Conservation (phyloP, 768 basidiomycete genomes). For the Boletus sp. region DNA sequence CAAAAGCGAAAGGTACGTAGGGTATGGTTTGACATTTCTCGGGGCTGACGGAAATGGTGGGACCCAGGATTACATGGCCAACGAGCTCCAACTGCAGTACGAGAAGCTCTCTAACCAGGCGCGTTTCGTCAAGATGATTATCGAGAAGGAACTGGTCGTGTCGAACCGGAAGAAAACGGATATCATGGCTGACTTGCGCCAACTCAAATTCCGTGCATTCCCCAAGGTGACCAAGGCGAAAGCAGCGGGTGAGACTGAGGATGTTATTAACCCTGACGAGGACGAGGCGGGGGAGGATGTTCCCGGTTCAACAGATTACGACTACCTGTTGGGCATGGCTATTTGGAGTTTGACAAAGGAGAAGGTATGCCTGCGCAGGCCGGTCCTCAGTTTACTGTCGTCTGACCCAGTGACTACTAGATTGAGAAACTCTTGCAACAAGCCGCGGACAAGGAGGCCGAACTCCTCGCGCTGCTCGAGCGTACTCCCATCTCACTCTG, state of each 20-base stretch:
- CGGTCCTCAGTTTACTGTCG: background rate
- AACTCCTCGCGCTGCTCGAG: slow-evolving; percentile 73
- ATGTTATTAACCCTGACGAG: slow-evolving; percentile 51
- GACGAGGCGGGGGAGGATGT: slow-evolving; percentile 40
- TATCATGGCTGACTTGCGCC: slow-evolving; percentile 79
- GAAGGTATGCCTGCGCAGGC: slow-evolving; percentile 49
- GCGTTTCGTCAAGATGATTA: slow-evolving; percentile 95
- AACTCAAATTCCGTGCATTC: slow-evolving; percentile 86
- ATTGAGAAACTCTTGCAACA: slow-evolving; percentile 82
- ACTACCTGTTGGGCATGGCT: slow-evolving; percentile 93
- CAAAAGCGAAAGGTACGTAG: slow-evolving; percentile 87
- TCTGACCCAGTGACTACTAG: slow-evolving; percentile 36
- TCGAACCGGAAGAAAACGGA: slow-evolving; percentile 86
- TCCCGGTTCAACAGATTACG: slow-evolving; percentile 64
- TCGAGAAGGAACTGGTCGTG: slow-evolving; percentile 76
- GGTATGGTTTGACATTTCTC: background rate
- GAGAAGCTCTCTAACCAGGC: slow-evolving; percentile 93
- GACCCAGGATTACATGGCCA: slow-evolving; percentile 75
- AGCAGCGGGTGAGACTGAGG: slow-evolving; percentile 62
- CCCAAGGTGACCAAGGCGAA: slow-evolving; percentile 72
- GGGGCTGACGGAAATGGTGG: background rate
- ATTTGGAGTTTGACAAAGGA: slow-evolving; percentile 95
- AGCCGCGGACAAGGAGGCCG: slow-evolving; percentile 76
- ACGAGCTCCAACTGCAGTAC: slow-evolving; percentile 73
- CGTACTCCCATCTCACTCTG: slow-evolving; percentile 81